Evolutionary conservation across 2,329 filamentous ascomycete genomes (phyloP).

Genomic region (Paecilomyces dactylethromorphus): DNA sequence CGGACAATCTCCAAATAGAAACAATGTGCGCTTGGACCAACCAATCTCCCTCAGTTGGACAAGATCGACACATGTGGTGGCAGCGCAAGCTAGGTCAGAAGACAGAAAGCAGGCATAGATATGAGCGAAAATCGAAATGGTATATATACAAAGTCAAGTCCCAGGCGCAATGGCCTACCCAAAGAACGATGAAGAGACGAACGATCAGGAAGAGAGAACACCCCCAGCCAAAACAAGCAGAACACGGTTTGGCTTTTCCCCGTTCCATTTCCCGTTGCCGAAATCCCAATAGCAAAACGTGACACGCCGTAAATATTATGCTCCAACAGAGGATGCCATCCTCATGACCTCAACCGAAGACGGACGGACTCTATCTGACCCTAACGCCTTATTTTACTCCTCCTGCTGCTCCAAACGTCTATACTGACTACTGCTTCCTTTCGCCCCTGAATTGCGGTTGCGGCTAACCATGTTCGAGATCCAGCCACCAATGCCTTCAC

Average conservation of each 20-base stretch:
- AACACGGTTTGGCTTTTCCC: not conserved
- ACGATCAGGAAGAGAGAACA: not conserved
- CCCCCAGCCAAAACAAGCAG: not conserved
- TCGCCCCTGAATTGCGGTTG: constrained; percentile 32
- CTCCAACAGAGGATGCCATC: not conserved
- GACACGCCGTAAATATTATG: not conserved
- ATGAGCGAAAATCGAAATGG: not conserved
- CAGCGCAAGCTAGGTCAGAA: no score
- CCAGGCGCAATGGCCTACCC: not conserved
- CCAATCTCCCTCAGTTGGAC: no score
- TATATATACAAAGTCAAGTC: not conserved
- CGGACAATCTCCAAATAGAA: no score
- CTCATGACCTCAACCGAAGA: not conserved
- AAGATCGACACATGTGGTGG: no score
- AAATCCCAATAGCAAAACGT: not conserved
- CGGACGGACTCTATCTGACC: not conserved
- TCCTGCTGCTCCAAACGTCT: constrained; percentile 43
- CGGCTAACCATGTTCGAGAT: constrained; percentile 60
- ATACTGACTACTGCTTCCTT: constrained; percentile 36
- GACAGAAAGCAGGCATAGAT: no score
- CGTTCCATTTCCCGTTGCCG: not conserved
- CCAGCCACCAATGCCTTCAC: constrained; percentile 61
- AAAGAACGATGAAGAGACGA: not conserved
- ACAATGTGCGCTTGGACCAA: no score
- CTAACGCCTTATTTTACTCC: constrained; percentile 17